A percentile compares a stretch with the other conserved stretches of the same genome.
These are phyloP conservation scores for Taxawa tesnikishii DNA, from an alignment of 2,329 filamentous ascomycete genomes.

Conservation along the genomic window DNA sequence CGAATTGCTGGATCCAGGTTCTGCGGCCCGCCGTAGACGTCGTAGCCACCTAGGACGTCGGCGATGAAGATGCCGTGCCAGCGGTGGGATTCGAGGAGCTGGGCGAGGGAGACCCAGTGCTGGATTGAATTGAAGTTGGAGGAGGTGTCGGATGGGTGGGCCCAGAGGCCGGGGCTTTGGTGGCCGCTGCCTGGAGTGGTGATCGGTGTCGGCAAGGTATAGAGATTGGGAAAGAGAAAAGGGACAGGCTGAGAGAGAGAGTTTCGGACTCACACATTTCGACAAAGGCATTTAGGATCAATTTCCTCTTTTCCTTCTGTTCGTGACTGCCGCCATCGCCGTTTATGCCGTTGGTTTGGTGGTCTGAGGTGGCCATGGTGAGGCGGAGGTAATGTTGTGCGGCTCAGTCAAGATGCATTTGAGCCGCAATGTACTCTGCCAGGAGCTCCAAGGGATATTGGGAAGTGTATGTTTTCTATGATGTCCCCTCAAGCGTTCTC, in stretches of 20 bases:
- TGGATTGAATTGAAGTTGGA: slow-evolving; percentile 47
- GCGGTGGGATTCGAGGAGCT: slow-evolving; percentile 47
- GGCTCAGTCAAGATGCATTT: too few species aligned
- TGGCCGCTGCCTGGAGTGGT: slow-evolving; percentile 31
- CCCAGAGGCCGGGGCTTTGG: slow-evolving; percentile 47
- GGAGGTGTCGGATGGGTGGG: slow-evolving; percentile 53
- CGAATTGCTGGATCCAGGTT: slow-evolving; percentile 1
- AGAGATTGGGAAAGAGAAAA: slow-evolving; percentile 7
- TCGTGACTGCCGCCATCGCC: too few species aligned
- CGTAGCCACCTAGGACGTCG: slow-evolving; percentile 53
- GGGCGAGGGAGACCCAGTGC: slow-evolving; percentile 49
- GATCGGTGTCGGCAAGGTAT: slow-evolving; percentile 15
- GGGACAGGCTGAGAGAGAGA: slow-evolving; percentile 25
- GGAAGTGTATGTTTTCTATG: too few species aligned
- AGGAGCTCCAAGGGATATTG: too few species aligned
- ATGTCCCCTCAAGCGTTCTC: too few species aligned
- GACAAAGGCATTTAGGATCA: slow-evolving; percentile 30
- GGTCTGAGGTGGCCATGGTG: too few species aligned
- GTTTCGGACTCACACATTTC: too few species aligned
- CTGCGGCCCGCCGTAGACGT: slow-evolving; percentile 52
- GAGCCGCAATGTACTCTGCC: too few species aligned
- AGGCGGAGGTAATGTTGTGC: too few species aligned
- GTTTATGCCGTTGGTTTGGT: slow-evolving; percentile 16
- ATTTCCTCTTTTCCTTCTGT: slow-evolving; percentile 23
- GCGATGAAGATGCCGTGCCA: slow-evolving; percentile 58